These are phyloP conservation scores for Monilinia laxa DNA, from an alignment of 2,329 filamentous ascomycete genomes.

Conservation along the genomic window DNA sequence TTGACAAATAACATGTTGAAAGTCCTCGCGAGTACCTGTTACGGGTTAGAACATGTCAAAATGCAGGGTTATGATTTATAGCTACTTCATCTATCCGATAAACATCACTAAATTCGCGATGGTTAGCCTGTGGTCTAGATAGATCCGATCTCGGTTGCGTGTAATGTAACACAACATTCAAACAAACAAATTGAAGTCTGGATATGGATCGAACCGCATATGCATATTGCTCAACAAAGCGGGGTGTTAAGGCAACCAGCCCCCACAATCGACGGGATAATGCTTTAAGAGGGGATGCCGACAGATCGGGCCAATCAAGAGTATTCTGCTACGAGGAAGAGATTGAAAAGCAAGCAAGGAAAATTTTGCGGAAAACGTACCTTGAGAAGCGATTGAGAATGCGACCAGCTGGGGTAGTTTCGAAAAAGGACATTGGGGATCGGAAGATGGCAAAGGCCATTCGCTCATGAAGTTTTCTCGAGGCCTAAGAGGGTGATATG, in stretches of 20 bases:
- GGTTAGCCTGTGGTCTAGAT: conserved; percentile 11
- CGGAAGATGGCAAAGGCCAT: conserved; percentile 98
- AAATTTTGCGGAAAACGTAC: conserved; percentile 47
- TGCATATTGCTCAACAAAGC: conserved; percentile 1
- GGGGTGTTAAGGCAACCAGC: background rate
- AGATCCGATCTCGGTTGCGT: conserved; percentile 14
- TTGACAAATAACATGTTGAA: conserved; percentile 97
- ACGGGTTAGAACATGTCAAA: conserved; percentile 60
- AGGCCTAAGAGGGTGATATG: conserved; percentile 57
- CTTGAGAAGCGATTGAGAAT: conserved; percentile 96
- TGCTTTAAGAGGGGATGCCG: background rate
- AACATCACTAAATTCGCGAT: conserved; percentile 46
- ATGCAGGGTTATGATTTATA: conserved; percentile 9
- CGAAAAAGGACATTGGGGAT: conserved; percentile 98
- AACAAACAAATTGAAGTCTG: conserved; percentile 2
- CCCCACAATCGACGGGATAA: background rate
- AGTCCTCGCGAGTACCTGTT: conserved; percentile 90
- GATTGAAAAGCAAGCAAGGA: background rate
- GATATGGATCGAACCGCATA: conserved; percentile 21
- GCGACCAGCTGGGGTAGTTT: conserved; percentile 75
- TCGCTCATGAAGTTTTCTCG: conserved; percentile 90
- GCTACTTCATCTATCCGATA: conserved; percentile 46
- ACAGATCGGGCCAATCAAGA: background rate
- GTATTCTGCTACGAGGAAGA: background rate
- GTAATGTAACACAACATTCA: conserved; percentile 6